A percentile compares a stretch with the other conserved stretches of the same genome.
Evolutionary conservation across 495 filamentous ascomycete genomes (phyloP).

Genomic region (Trichocladium antarcticum): DNA sequence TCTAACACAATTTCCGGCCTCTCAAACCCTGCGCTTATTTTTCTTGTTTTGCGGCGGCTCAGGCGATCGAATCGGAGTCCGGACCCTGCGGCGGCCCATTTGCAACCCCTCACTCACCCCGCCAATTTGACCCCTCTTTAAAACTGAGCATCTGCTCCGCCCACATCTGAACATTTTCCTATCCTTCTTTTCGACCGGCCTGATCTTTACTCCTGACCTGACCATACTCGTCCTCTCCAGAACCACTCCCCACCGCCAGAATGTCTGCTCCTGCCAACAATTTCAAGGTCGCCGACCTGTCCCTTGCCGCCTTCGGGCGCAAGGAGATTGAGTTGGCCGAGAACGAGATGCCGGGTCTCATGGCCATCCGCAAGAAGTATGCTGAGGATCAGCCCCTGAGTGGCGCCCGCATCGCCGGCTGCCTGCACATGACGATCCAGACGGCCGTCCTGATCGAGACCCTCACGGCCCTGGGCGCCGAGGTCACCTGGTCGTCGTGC

Average conservation of each 20-base stretch:
- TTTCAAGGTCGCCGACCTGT: slow-evolving; percentile 98
- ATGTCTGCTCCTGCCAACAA: slow-evolving; percentile 76
- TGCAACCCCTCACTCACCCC: slow-evolving; percentile 6
- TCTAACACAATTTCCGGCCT: too few species aligned
- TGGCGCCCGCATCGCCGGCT: slow-evolving; percentile 85
- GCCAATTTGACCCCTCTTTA: slow-evolving; percentile 3
- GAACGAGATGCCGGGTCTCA: slow-evolving; percentile 97
- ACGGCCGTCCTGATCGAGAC: slow-evolving; percentile 99
- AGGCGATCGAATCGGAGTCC: not conserved
- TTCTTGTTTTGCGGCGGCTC: not conserved
- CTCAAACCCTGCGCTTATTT: not conserved
- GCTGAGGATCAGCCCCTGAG: slow-evolving; percentile 83
- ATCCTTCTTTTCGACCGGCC: not conserved
- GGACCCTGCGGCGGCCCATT: not conserved
- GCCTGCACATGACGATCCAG: slow-evolving; percentile 99
- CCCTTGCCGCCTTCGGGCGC: slow-evolving; percentile 94
- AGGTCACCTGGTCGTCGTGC: slow-evolving; percentile 95
- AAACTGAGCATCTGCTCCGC: not conserved
- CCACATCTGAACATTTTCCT: slow-evolving; percentile 5
- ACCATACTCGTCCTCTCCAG: not conserved
- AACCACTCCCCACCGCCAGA: slow-evolving; percentile 13
- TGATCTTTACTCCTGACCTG: not conserved
- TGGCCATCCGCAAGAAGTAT: slow-evolving; percentile 89
- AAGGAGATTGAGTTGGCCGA: slow-evolving; percentile 98
- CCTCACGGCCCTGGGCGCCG: slow-evolving; percentile 81